phyloP scores from a whole-genome alignment of 208 protist genomes.

The Trypanosoma lewisi region DNA sequence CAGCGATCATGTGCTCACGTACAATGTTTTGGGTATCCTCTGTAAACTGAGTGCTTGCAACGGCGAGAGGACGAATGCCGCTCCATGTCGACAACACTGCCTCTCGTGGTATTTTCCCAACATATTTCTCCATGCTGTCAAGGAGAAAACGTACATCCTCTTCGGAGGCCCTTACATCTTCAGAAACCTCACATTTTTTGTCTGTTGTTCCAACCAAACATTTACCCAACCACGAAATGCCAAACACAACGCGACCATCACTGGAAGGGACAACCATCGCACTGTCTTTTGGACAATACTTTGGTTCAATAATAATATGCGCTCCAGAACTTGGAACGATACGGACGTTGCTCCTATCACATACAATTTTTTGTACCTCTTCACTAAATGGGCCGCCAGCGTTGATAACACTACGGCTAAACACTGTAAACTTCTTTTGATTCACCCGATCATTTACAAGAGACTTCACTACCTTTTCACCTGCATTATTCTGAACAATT shows the following conservation, averaged over 20 bases:
- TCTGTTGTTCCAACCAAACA: slow-evolving; percentile 96
- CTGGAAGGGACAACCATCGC: slow-evolving; percentile 88
- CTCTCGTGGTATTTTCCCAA: slow-evolving; percentile 52
- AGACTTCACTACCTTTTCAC: slow-evolving; percentile 66
- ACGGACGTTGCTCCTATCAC: slow-evolving; percentile 32
- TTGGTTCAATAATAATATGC: slow-evolving; percentile 83
- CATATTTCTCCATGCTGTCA: slow-evolving; percentile 55
- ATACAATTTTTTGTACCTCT: slow-evolving; percentile 78
- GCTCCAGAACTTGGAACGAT: slow-evolving; percentile 79
- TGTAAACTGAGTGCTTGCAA: slow-evolving; percentile 16
- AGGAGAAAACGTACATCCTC: slow-evolving; percentile 90
- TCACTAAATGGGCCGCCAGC: slow-evolving; percentile 88
- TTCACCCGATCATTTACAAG: slow-evolving; percentile 75
- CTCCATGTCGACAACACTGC: slow-evolving; percentile 82
- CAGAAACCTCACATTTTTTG: slow-evolving; percentile 52
- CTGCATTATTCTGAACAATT: slow-evolving; percentile 39
- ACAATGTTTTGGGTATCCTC: slow-evolving; percentile 78
- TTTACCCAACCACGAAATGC: slow-evolving; percentile 90
- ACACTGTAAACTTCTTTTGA: slow-evolving; percentile 66
- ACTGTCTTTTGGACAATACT: slow-evolving; percentile 76
- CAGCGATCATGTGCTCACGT: slow-evolving; percentile 91
- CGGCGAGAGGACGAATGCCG: slow-evolving; percentile 84
- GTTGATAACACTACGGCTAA: slow-evolving; percentile 89
- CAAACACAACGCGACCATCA: slow-evolving; percentile 94
- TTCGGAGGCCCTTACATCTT: slow-evolving; percentile 52